Evolutionary conservation across 805 yeast species (phyloP).

Genomic region (Suhomyces tanzawaensis): DNA sequence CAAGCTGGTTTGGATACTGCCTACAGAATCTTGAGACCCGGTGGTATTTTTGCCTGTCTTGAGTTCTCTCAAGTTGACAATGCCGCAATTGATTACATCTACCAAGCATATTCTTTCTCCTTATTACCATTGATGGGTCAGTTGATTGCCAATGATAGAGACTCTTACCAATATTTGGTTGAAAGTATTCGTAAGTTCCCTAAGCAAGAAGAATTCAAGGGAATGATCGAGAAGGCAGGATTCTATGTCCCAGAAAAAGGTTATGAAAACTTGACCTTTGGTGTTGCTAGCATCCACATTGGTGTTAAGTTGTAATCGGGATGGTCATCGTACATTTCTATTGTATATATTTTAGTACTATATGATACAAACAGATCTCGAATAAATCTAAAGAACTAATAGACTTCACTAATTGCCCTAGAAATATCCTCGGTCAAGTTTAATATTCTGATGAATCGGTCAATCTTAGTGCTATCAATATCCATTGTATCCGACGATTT

Average conservation of each 20-base stretch:
- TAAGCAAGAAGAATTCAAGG: constrained; percentile 82
- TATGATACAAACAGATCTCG: constrained; percentile 4
- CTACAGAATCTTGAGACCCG: constrained; percentile 91
- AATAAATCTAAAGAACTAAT: constrained; percentile 2
- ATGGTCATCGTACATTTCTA: not conserved
- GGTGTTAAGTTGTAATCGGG: constrained; percentile 73
- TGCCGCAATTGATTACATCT: constrained; percentile 66
- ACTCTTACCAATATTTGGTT: constrained; percentile 92
- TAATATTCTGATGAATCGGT: constrained; percentile 24
- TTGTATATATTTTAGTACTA: constrained; percentile 6
- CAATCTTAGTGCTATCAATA: constrained; percentile 12
- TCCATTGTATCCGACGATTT: constrained; percentile 19
- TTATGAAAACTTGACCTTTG: constrained; percentile 90
- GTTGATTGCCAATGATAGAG: constrained; percentile 90
- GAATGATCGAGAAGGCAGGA: constrained; percentile 93
- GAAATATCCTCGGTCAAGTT: constrained; percentile 32
- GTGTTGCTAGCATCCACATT: constrained; percentile 92
- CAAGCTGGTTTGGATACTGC: constrained; percentile 96
- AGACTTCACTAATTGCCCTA: constrained; percentile 18
- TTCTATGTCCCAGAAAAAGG: constrained; percentile 84
- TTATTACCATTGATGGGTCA: constrained; percentile 93
- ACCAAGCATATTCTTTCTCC: constrained; percentile 86
- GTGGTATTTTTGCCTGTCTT: constrained; percentile 95
- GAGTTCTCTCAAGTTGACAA: constrained; percentile 93
- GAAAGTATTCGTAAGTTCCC: constrained; percentile 94